These are phyloP conservation scores for Magnolia changhungtana DNA, from an alignment of 164 flowering plant genomes.

Conservation along the genomic window DNA sequence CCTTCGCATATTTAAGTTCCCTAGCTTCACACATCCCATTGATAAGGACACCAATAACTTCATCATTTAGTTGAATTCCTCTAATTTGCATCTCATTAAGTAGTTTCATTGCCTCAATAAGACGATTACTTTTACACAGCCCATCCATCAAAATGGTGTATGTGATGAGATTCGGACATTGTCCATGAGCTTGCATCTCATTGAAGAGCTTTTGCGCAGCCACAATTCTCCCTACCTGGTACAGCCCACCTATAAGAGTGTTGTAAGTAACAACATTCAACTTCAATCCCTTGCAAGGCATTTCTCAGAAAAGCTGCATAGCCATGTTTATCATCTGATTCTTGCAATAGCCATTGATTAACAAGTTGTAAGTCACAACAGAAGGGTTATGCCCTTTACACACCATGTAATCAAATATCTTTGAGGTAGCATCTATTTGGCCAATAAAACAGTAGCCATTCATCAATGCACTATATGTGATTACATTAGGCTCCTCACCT, in stretches of 20 bases:
- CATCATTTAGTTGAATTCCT: conserved; percentile 11
- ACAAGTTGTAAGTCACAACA: too few species aligned
- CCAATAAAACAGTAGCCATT: not conserved
- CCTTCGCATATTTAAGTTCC: conserved; percentile 33
- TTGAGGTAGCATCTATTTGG: not conserved
- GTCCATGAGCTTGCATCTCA: conserved; percentile 34
- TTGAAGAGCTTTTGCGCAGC: not conserved
- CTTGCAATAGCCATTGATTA: too few species aligned
- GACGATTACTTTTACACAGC: conserved; percentile 34
- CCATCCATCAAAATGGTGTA: conserved; percentile 42
- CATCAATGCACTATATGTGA: not conserved
- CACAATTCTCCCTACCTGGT: too few species aligned
- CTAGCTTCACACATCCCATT: conserved; percentile 14
- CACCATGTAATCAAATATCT: too few species aligned
- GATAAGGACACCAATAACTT: conserved; percentile 28
- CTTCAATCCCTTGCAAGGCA: too few species aligned
- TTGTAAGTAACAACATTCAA: too few species aligned
- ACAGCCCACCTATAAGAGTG: too few species aligned
- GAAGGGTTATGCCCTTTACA: too few species aligned
- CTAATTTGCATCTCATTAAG: conserved; percentile 18
- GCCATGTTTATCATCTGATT: too few species aligned
- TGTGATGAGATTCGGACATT: conserved; percentile 19
- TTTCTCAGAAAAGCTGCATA: too few species aligned
- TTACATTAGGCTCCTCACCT: not conserved
- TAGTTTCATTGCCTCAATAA: conserved; percentile 38